Percentiles rank a stretch among this genome's conserved stretches.
These are phyloP conservation scores for Candida schatavii DNA, from an alignment of 805 yeast genomes.

Conservation along the genomic window DNA sequence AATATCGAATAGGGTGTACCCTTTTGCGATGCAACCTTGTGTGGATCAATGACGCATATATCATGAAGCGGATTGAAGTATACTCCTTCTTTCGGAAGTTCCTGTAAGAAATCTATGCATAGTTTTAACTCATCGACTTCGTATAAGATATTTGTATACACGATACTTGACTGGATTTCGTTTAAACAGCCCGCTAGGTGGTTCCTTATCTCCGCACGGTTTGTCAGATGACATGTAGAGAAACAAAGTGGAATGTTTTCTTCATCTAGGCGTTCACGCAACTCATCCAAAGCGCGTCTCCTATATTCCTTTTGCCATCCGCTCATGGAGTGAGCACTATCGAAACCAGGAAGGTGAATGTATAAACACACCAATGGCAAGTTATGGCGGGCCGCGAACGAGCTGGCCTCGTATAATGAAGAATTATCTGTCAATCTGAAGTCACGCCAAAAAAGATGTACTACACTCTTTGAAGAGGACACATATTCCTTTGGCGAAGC, in stretches of 20 bases:
- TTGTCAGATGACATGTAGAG: constrained; percentile 33
- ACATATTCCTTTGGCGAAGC: constrained; percentile 4
- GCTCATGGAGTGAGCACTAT: constrained; percentile 42
- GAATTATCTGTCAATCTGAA: constrained; percentile 44
- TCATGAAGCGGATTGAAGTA: constrained; percentile 33
- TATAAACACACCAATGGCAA: constrained; percentile 41
- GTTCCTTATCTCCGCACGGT: constrained; percentile 23
- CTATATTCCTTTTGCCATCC: constrained; percentile 1
- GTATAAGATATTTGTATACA: constrained; percentile 39
- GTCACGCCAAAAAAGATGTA: constrained; percentile 50
- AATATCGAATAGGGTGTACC: constrained; percentile 44
- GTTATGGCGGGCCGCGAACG: constrained; percentile 22
- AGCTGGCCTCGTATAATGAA: constrained; percentile 35
- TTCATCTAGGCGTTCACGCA: constrained; percentile 31
- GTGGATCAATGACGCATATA: constrained; percentile 42
- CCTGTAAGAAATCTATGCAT: constrained; percentile 16
- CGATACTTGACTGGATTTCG: constrained; percentile 20
- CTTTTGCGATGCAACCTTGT: constrained; percentile 28
- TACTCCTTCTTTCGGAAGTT: constrained; percentile 14
- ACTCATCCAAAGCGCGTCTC: constrained; percentile 28
- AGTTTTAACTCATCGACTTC: constrained; percentile 45
- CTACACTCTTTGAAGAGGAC: constrained; percentile 21
- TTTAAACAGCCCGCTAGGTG: constrained; percentile 20
- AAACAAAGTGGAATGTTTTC: constrained; percentile 38
- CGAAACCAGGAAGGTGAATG: constrained; percentile 38